These are phyloP conservation scores for Eimeria sp. DNA, from an alignment of 169 alveolate species.

Conservation along the genomic window DNA sequence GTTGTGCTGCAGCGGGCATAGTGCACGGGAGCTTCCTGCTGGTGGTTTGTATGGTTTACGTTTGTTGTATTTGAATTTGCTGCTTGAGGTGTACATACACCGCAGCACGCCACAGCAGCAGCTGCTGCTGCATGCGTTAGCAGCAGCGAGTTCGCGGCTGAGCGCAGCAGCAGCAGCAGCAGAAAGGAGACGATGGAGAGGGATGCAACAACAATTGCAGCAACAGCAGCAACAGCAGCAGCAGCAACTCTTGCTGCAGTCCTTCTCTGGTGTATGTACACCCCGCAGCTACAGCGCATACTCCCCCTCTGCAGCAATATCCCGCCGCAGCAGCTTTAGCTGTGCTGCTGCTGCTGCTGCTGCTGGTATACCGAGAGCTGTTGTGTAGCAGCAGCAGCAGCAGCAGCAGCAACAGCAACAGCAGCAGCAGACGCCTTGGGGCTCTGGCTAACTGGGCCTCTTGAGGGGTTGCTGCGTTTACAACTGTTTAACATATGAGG, in stretches of 20 bases:
- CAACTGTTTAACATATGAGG: not conserved
- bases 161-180: conserved; percentile 3
- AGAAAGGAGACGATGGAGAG: not conserved
- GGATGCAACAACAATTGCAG: too few species aligned
- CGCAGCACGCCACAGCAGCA: not conserved
- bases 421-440: not conserved
- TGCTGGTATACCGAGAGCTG: not conserved
- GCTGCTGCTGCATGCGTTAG: not conserved
- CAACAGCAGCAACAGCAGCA: conserved; percentile 16
- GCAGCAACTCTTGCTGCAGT: conserved; percentile 22
- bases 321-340: conserved; percentile 52
- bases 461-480: not conserved
- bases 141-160: conserved; percentile 23
- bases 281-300: conserved; percentile 38
- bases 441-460: not conserved
- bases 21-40: conserved; percentile 35
- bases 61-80: not conserved
- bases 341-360: conserved; percentile 39
- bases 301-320: conserved; percentile 33
- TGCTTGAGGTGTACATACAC: conserved; percentile 28
- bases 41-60: conserved; percentile 21
- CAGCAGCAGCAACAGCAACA: not conserved
- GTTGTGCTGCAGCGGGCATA: conserved; percentile 39
- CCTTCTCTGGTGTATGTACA: conserved; percentile 39
- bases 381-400: conserved; percentile 17